Conservation (phyloP, 257 asterid genomes). For the Cynanchum wilfordii region DNA sequence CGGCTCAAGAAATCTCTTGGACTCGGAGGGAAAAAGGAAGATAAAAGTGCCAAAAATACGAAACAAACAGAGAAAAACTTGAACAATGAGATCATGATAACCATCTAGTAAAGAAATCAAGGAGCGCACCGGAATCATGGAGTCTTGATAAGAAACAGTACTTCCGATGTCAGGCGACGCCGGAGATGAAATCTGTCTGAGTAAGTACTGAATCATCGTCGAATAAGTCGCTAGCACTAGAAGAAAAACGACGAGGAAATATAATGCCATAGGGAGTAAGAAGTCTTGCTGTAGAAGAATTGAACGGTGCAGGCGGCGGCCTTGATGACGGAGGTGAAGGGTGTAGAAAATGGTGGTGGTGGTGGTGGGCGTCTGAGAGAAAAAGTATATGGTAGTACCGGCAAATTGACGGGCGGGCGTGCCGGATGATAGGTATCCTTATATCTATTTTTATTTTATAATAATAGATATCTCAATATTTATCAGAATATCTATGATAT, state of each 20-base stretch:
- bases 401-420: constrained; percentile 12
- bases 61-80: constrained; percentile 3
- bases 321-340: neutral
- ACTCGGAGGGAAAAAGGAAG: constrained; percentile 9
- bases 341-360: constrained; percentile 3
- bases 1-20: constrained; percentile 3
- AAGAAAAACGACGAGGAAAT: constrained; percentile 22
- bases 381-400: constrained; percentile 7
- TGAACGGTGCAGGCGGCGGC: neutral
- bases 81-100: too few species aligned
- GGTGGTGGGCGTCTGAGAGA: constrained; percentile 9
- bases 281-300: neutral
- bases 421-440: too few species aligned
- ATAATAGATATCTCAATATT: too few species aligned
- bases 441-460: too few species aligned
- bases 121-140: constrained; percentile 30
- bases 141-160: constrained; percentile 11
- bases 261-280: constrained; percentile 11
- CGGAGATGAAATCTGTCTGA: constrained; percentile 12
- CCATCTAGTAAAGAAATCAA: constrained; percentile 29
- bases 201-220: constrained; percentile 8
- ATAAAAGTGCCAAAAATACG: neutral
- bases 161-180: constrained; percentile 5
- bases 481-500: too few species aligned
- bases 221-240: constrained; percentile 20